phyloP scores from a whole-genome alignment of 371 early-diverging fungal species.

The Globomyces sp. region DNA sequence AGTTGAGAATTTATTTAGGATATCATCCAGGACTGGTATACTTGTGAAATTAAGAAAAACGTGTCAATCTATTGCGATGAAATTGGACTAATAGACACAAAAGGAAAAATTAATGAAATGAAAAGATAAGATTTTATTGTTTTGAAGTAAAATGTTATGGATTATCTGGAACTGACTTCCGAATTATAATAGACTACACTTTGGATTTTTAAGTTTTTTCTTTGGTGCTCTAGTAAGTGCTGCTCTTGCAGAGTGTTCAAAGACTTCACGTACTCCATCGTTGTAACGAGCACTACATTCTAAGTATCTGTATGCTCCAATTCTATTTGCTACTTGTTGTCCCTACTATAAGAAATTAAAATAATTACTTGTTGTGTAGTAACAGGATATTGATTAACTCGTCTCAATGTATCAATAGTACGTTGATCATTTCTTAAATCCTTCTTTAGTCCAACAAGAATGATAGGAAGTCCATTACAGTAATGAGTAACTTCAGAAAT shows the following conservation, averaged over 20 bases:
- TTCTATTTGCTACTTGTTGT: slow-evolving; percentile 68
- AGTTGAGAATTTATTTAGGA: too few species aligned
- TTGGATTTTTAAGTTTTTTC: too few species aligned
- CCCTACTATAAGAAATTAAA: slow-evolving; percentile 40
- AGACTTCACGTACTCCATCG: slow-evolving; percentile 91
- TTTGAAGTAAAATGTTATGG: too few species aligned
- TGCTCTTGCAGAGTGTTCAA: slow-evolving; percentile 89
- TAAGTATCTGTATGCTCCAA: slow-evolving; percentile 87
- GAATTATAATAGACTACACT: too few species aligned
- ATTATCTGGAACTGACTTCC: too few species aligned
- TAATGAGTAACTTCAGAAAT: slow-evolving; percentile 91
- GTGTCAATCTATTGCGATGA: too few species aligned
- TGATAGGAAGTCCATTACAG: slow-evolving; percentile 80
- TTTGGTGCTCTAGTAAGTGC: slow-evolving; percentile 14
- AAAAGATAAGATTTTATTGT: too few species aligned
- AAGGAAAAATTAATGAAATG: too few species aligned
- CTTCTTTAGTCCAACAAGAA: slow-evolving; percentile 88
- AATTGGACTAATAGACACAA: too few species aligned
- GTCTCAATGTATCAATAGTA: slow-evolving; percentile 72
- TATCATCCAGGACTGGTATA: too few species aligned
- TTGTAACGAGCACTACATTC: slow-evolving; percentile 94
- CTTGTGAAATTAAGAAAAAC: too few species aligned
- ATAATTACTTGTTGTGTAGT: slow-evolving; percentile 63
- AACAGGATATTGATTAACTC: slow-evolving; percentile 80
- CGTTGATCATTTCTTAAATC: slow-evolving; percentile 86